Evolutionary conservation across 305 asterid genomes (phyloP), one percentile per base, ranked within the genome.

Genomic region (Fraxinus sp.): DNA sequence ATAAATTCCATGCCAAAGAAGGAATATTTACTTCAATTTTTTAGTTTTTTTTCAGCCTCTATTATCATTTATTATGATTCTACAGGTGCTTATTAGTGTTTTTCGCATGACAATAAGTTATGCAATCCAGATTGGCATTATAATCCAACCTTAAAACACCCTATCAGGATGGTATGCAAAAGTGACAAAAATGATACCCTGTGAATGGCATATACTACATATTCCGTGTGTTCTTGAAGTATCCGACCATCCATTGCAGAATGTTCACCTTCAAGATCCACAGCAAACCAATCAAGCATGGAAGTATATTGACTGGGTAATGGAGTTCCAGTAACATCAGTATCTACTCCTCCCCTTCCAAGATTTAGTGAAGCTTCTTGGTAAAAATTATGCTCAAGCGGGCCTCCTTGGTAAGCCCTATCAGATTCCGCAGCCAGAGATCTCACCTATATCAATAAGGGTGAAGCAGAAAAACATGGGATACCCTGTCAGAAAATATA

Each of bases 261-360:
- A 89, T 94, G 98, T 96, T 96, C 99, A 89, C 99, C 99, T 86
- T 94, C 98, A 86, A 96, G 99, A 91, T 96, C 99, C 84, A 96
- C 98, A 7, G 98, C 93, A 57, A 93, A 96, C 99, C 99, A 96
- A 88, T 96, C 97, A 24, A 96, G 99, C 98, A 90, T 91, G 87
- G 93, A 88, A 80, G 88, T 70, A 86, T 94, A 96, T 77, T 87
- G 88, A 89, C 81, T 86, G 73, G 98, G 99, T 79, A 94, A 85
- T 80, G 90, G 77, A 89, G 86, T 83, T 82, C 86, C 90, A 30
- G 84, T 77, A 77, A 87, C 85, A 86, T 94, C 95, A 79, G 84
- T 80, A 80, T 85, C 87, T 52, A 64, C 71, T 84, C 91, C 92
- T 84, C 92, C 92, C 83, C 83, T 92, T 76, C 83, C 91, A 62